These are phyloP conservation scores for Zygnema cylindricum DNA, from an alignment of 139 green algal species.

Conservation along the genomic window DNA sequence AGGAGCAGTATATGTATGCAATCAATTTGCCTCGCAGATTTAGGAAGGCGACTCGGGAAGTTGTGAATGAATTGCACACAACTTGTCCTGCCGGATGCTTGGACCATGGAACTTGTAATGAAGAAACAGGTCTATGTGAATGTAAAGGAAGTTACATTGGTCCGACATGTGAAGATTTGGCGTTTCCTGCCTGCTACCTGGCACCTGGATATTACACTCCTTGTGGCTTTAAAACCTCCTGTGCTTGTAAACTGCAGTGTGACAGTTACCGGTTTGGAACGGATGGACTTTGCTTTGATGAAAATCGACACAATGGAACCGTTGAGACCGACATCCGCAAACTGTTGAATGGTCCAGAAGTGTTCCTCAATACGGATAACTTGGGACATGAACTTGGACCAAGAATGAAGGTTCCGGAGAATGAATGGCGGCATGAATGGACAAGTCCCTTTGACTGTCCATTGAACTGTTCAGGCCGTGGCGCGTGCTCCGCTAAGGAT, in stretches of 20 bases:
- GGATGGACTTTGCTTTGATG: neutral
- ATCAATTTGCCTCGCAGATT: no score
- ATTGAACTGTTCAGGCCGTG: neutral
- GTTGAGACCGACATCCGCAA: neutral
- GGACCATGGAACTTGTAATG: constrained; percentile 31
- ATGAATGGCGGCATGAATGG: neutral
- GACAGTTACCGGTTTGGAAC: neutral
- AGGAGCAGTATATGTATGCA: no score
- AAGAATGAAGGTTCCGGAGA: neutral
- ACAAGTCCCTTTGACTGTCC: neutral
- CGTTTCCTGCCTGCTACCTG: constrained; percentile 18
- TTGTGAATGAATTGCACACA: no score
- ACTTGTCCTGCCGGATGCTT: constrained; percentile 21
- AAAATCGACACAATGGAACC: neutral
- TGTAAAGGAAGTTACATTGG: neutral
- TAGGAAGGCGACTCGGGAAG: no score
- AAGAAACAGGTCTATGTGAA: constrained; percentile 31
- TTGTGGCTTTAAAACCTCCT: constrained; percentile 12
- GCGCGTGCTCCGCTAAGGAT: neutral
- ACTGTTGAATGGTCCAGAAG: neutral
- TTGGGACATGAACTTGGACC: neutral
- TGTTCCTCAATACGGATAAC: neutral
- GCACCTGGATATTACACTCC: neutral
- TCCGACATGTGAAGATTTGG: neutral
- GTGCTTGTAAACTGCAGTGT: constrained; percentile 28